Base-by-base conservation (phyloP, 1,284 basidiomycete genomes). In the Austroboletus novae-zelandiae region DNA sequence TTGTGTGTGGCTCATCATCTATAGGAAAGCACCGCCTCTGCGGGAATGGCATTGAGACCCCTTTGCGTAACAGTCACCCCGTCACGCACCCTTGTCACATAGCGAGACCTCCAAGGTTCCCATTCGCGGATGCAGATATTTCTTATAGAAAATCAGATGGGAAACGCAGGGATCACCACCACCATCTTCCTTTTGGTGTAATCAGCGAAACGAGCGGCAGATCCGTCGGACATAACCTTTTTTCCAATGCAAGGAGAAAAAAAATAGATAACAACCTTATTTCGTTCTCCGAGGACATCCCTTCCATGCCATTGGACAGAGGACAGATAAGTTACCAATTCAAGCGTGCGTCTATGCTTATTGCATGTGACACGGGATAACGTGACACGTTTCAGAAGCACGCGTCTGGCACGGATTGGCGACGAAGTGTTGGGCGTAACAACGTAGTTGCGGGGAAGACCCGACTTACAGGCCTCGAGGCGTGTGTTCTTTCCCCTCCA, bases 161-260 rank as follows among this genome's bases (percentile, higher is more conserved):
- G 47, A 54, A 54, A 53, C 39, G 40, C 32, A 52, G 30, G 46
- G 37, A 47, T 57, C 45, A 52, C 36, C 34, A 39, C 36, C 18
- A 49, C 29, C 45, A 45, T 56, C 18, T 65, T 60, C 61, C 54
- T 53, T 49, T 61, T 54, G 61, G 56, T 51, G 51, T 60, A 64
- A 64, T 50, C 45, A 34, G 35, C 57, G 36, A 45, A 42, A 56
- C 37, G 23, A 51, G 40, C 45, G 45, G 43, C 51, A 52, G 52
- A 50, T 59, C 43, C 43, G 34, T 44, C 23, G 37, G 17, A 34
- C 47, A 31, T 31, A 27, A 50, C 45, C 34, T 34, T 36, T 44
- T 36, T 45, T 52, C 43, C 36, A 14, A 37, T 46, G 18, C 8
- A 2, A 39, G 29, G 30, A n/a, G 39, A 43, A 25, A 45, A 45